Conservation (phyloP, 2,329 filamentous ascomycete species). For the Pseudogymnoascus destructans region DNA sequence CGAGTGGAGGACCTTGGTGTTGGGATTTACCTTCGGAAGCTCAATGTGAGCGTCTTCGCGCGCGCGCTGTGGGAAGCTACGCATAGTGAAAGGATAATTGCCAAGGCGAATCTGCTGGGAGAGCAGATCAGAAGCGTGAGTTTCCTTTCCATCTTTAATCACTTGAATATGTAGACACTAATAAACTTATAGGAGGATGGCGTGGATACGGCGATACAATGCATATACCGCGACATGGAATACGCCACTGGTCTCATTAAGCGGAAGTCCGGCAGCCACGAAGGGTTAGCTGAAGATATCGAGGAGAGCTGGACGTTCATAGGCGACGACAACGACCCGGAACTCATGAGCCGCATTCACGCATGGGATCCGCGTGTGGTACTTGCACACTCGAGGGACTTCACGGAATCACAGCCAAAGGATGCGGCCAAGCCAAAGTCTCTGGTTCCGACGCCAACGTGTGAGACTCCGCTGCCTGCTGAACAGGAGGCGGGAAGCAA, state of each 20-base stretch:
- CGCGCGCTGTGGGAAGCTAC: slow-evolving; percentile 84
- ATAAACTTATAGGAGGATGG: slow-evolving; percentile 59
- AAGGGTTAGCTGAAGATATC: slow-evolving; percentile 40
- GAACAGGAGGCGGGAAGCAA: not conserved
- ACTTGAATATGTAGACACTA: slow-evolving; percentile 16
- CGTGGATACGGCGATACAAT: slow-evolving; percentile 79
- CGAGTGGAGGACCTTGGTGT: slow-evolving; percentile 89
- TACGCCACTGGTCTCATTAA: slow-evolving; percentile 79
- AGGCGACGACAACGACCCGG: slow-evolving; percentile 34
- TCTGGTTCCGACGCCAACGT: not conserved
- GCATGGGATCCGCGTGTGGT: slow-evolving; percentile 24
- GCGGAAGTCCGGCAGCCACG: slow-evolving; percentile 40
- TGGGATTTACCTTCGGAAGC: slow-evolving; percentile 75
- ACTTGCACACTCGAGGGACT: not conserved
- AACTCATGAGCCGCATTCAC: slow-evolving; percentile 22
- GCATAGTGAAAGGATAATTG: slow-evolving; percentile 80
- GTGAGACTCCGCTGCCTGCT: not conserved
- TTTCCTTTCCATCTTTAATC: slow-evolving; percentile 14
- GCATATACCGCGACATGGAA: slow-evolving; percentile 87
- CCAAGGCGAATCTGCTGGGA: slow-evolving; percentile 68
- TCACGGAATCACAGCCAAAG: not conserved
- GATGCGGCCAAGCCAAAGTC: not conserved
- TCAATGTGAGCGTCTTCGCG: slow-evolving; percentile 77
- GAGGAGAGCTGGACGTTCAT: slow-evolving; percentile 90
- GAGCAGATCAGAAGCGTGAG: slow-evolving; percentile 76